Conservation (phyloP, 169 alveolate species). For the Babesia sp. region DNA sequence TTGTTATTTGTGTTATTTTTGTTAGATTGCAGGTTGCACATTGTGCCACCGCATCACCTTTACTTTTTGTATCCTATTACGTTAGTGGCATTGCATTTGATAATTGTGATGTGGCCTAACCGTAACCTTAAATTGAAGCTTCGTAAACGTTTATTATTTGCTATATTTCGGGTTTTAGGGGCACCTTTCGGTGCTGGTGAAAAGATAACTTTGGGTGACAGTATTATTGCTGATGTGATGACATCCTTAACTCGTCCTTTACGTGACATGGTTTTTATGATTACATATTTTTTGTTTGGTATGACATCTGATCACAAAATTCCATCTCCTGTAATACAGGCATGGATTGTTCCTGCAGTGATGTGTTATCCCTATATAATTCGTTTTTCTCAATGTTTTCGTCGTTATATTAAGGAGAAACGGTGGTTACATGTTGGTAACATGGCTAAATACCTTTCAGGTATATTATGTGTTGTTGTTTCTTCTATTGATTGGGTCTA, state of each 20-base stretch:
- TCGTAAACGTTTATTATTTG: constrained; percentile 31
- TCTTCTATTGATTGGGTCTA: constrained; percentile 63
- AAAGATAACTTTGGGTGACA: constrained; percentile 55
- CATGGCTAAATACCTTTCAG: constrained; percentile 31
- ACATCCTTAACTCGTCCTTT: constrained; percentile 56
- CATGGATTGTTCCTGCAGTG: constrained; percentile 77
- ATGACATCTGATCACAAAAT: constrained; percentile 7
- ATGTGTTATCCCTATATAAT: constrained; percentile 80
- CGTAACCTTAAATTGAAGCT: constrained; percentile 53
- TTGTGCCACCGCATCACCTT: constrained; percentile 27
- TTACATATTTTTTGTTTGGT: constrained; percentile 39
- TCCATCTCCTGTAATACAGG: constrained; percentile 45
- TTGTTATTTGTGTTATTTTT: constrained; percentile 65
- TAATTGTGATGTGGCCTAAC: constrained; percentile 27
- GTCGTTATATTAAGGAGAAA: constrained; percentile 67
- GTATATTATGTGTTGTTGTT: constrained; percentile 37
- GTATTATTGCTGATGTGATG: constrained; percentile 64
- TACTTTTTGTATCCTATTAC: constrained; percentile 40
- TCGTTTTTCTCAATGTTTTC: constrained; percentile 82
- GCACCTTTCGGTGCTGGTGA: constrained; percentile 54
- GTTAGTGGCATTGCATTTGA: constrained; percentile 10
- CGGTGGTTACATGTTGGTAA: constrained; percentile 46
- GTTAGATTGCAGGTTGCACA: constrained; percentile 60
- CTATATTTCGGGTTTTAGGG: constrained; percentile 32
- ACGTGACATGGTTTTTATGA: constrained; percentile 49